Conservation (phyloP, 345 rosid species). For the Eucalyptus pauciflora region DNA sequence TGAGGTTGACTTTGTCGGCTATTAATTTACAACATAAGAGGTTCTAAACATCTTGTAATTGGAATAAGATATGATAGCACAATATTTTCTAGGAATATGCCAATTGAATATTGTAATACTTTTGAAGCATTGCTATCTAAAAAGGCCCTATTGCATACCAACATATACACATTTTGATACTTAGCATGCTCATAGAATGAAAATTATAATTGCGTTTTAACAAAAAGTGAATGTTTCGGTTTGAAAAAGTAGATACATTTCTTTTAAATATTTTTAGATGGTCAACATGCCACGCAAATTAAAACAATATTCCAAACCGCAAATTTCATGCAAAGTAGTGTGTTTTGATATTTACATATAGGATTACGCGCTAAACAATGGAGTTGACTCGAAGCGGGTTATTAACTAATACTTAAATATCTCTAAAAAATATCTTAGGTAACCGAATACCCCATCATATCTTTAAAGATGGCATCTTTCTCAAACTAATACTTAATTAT, state of each 20-base stretch:
- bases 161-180: not conserved
- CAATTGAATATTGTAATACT: too few species aligned
- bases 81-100: too few species aligned
- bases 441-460: not conserved
- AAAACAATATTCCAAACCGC: rapidly evolving
- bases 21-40: not conserved
- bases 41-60: not conserved
- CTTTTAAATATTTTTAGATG: not conserved
- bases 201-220: not conserved
- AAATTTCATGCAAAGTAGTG: not conserved
- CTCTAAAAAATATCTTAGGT: not conserved
- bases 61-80: not conserved
- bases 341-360: rapidly evolving
- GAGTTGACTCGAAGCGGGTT: not conserved
- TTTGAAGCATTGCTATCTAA: not conserved
- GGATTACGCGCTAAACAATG: not conserved
- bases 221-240: not conserved
- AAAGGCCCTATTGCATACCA: not conserved
- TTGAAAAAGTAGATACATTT: not conserved
- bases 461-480: not conserved
- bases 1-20: not conserved
- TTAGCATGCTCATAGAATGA: not conserved
- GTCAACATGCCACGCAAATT: not conserved
- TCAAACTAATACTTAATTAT: not conserved
- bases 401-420: not conserved